Evolutionary conservation across 2,329 filamentous ascomycete species (phyloP).

Genomic region (Talaromyces sp.): DNA sequence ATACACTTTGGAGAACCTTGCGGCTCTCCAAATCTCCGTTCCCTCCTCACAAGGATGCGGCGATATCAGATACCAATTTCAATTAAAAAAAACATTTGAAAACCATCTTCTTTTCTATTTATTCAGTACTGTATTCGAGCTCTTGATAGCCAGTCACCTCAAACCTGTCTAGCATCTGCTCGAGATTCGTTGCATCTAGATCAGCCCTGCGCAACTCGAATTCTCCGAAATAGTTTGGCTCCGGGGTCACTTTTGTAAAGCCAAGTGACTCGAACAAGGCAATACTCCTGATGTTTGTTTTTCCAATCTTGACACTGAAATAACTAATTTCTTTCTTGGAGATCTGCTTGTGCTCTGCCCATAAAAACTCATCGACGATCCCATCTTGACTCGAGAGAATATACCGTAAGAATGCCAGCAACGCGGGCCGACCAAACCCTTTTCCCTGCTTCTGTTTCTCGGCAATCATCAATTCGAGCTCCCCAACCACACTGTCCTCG

Average conservation of each 20-base stretch:
- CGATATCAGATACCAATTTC: slow-evolving; percentile 1
- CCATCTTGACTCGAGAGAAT: slow-evolving; percentile 49
- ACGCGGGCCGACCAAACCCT: slow-evolving; percentile 62
- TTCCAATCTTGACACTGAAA: slow-evolving; percentile 59
- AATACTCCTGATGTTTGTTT: slow-evolving; percentile 54
- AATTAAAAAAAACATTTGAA: slow-evolving; percentile 6
- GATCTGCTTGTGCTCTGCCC: slow-evolving; percentile 9
- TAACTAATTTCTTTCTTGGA: slow-evolving; percentile 28
- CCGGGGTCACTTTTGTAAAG: slow-evolving; percentile 48
- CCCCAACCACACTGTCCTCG: slow-evolving; percentile 53
- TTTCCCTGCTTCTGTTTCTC: slow-evolving; percentile 50
- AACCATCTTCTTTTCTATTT: not conserved
- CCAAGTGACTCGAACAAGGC: slow-evolving; percentile 57
- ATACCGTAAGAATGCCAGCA: slow-evolving; percentile 67
- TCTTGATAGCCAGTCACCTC: slow-evolving; percentile 35
- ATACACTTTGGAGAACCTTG: not conserved
- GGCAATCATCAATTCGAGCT: slow-evolving; percentile 86
- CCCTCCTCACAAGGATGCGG: not conserved
- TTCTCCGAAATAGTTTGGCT: slow-evolving; percentile 65
- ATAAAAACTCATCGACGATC: slow-evolving; percentile 56
- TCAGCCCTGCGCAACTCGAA: slow-evolving; percentile 51
- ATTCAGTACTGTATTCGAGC: slow-evolving; percentile 27
- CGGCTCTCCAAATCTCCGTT: not conserved
- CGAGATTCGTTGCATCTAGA: slow-evolving; percentile 23
- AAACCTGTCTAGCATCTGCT: slow-evolving; percentile 24